phyloP scores from a whole-genome alignment of 768 basidiomycete species.

The Xerocomellus amylosporus region DNA sequence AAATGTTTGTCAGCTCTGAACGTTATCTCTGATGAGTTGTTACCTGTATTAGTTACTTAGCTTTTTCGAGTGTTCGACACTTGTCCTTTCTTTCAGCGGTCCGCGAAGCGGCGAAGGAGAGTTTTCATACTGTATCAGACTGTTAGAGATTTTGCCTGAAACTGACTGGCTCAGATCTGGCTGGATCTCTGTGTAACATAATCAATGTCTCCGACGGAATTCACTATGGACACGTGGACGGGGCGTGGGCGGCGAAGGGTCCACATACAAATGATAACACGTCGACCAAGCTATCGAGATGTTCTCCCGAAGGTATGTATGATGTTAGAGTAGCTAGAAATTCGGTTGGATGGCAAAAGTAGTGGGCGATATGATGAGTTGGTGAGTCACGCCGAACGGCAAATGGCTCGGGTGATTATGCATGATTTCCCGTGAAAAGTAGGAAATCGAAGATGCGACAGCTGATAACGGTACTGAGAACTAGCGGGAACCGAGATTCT shows the following conservation, averaged over 20 bases:
- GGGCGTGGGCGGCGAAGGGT: not conserved
- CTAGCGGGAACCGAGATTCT: slow-evolving; percentile 4
- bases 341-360: not conserved
- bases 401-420: not conserved
- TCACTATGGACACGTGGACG: not conserved
- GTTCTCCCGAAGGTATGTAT: no score
- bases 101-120: not conserved
- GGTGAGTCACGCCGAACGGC: not conserved
- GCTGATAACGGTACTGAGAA: not conserved
- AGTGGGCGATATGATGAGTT: not conserved
- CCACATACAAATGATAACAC: not conserved
- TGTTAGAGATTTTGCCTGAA: not conserved
- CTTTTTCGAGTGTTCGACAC: not conserved
- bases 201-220: not conserved
- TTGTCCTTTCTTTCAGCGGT: not conserved
- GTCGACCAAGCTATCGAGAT: not conserved
- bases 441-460: not conserved
- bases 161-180: not conserved
- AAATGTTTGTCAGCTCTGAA: slow-evolving; percentile 14
- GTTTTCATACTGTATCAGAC: not conserved
- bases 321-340: not conserved
- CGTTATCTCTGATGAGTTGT: slow-evolving; percentile 10
- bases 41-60: not conserved
- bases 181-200: no score
- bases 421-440: not conserved